Conservation (phyloP, 2,329 filamentous ascomycete species). For the Sarocladiaceae sp. region DNA sequence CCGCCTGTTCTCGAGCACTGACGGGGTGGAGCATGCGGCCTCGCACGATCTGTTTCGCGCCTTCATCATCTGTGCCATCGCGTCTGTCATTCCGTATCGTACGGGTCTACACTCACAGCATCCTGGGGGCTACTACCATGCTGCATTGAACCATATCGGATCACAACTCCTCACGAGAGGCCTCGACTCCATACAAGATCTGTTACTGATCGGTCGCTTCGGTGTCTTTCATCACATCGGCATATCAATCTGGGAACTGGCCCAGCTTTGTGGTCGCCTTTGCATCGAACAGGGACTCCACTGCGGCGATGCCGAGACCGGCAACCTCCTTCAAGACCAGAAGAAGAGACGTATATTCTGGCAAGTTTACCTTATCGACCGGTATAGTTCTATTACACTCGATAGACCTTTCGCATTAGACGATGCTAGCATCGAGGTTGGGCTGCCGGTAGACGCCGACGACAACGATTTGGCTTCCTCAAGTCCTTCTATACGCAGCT, state of each 20-base stretch:
- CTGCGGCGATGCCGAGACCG: conserved; percentile 3
- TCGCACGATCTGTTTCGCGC: conserved; percentile 27
- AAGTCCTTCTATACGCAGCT: conserved; percentile 11
- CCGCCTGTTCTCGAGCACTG: conserved; percentile 14
- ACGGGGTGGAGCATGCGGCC: not conserved
- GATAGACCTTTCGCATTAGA: conserved; percentile 36
- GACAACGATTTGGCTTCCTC: conserved; percentile 24
- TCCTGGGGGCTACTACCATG: conserved; percentile 35
- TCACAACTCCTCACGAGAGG: conserved; percentile 25
- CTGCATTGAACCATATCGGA: conserved; percentile 28
- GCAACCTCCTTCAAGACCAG: conserved; percentile 27
- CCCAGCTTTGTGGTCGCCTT: conserved; percentile 32
- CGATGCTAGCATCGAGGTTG: conserved; percentile 32
- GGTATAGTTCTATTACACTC: conserved; percentile 37
- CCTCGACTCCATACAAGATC: conserved; percentile 32
- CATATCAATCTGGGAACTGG: conserved; percentile 35
- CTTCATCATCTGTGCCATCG: conserved; percentile 34
- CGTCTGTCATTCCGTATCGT: conserved; percentile 27
- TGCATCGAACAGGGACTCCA: conserved; percentile 35
- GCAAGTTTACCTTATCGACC: conserved; percentile 40
- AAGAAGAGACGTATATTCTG: conserved; percentile 36
- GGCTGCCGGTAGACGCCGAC: conserved; percentile 28
- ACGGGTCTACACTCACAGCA: conserved; percentile 25
- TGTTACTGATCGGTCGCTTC: conserved; percentile 34
- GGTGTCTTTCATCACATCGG: conserved; percentile 33